phyloP scores from a whole-genome alignment of 2,329 filamentous ascomycete species.

The Chrysosporium queenslandicum region DNA sequence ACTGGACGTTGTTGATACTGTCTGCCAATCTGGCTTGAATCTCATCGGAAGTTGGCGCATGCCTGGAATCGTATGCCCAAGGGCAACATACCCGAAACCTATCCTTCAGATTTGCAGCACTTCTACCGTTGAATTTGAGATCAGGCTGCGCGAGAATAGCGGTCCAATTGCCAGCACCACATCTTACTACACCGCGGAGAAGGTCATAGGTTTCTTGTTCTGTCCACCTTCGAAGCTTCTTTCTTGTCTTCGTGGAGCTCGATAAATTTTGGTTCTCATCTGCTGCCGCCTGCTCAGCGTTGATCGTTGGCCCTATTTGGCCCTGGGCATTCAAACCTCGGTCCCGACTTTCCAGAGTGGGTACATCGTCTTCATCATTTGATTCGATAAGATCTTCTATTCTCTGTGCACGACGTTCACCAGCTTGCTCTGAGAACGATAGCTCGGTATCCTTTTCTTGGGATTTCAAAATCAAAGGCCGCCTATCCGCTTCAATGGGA shows the following conservation, averaged over 20 bases:
- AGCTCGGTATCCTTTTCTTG: conserved; percentile 22
- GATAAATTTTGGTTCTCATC: background rate
- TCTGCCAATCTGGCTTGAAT: conserved; percentile 22
- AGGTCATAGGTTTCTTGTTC: conserved; percentile 52
- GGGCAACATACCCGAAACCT: conserved; percentile 48
- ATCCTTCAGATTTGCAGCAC: conserved; percentile 55
- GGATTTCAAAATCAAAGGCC: conserved; percentile 30
- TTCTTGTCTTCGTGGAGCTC: conserved; percentile 34
- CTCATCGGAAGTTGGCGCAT: conserved; percentile 30
- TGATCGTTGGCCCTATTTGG: background rate
- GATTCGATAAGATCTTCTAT: conserved; percentile 9
- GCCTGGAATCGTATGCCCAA: conserved; percentile 35
- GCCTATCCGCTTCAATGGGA: conserved; percentile 46
- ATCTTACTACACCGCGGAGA: conserved; percentile 49
- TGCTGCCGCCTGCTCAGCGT: background rate
- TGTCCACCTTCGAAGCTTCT: conserved; percentile 46
- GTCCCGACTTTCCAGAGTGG: background rate
- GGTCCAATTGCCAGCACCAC: conserved; percentile 56
- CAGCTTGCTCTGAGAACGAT: conserved; percentile 5
- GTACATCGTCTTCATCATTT: background rate
- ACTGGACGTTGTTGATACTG: conserved; percentile 11
- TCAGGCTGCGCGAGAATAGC: conserved; percentile 49
- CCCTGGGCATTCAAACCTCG: background rate
- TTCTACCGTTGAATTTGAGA: conserved; percentile 48
- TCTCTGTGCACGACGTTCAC: conserved; percentile 10